Conservation (phyloP, 768 basidiomycete species). For the Rhizopogon vinicolor region DNA sequence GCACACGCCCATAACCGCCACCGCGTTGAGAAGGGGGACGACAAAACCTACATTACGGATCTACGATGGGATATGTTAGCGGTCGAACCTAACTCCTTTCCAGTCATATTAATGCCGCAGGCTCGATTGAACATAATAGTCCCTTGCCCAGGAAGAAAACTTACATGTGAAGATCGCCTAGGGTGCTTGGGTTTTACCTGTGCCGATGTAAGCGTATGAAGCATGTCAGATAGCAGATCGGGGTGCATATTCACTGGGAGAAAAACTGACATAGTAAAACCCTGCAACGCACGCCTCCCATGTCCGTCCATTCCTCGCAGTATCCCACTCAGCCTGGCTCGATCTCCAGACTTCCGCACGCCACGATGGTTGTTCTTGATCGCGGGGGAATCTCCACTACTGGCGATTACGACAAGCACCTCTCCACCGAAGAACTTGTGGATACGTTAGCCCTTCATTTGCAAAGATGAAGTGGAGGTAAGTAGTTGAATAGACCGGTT, state of each 20-base stretch:
- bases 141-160: slow-evolving; percentile 25
- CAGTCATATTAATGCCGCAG: not conserved
- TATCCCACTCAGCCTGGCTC: slow-evolving; percentile 30
- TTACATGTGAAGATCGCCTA: slow-evolving; percentile 83
- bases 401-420: slow-evolving; percentile 62
- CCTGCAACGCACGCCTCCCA: slow-evolving; percentile 76
- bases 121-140: not conserved
- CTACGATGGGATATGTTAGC: slow-evolving; percentile 27
- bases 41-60: slow-evolving; percentile 92
- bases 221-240: slow-evolving; percentile 2
- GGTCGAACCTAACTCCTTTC: not conserved
- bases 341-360: slow-evolving; percentile 10
- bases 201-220: not conserved
- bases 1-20: slow-evolving; percentile 59
- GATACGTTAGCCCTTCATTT: slow-evolving; percentile 80
- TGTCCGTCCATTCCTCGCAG: slow-evolving; percentile 40
- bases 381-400: slow-evolving; percentile 9
- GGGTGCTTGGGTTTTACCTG: slow-evolving; percentile 88
- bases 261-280: slow-evolving; percentile 64
- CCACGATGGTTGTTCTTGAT: slow-evolving; percentile 11
- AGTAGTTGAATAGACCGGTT: slow-evolving; percentile 52
- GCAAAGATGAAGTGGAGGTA: slow-evolving; percentile 56
- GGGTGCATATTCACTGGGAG: not conserved
- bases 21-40: slow-evolving; percentile 58
- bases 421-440: slow-evolving; percentile 84